These are phyloP conservation scores for Neonothopanus nambi DNA, from an alignment of 1,284 basidiomycete species.

Conservation along the genomic window DNA sequence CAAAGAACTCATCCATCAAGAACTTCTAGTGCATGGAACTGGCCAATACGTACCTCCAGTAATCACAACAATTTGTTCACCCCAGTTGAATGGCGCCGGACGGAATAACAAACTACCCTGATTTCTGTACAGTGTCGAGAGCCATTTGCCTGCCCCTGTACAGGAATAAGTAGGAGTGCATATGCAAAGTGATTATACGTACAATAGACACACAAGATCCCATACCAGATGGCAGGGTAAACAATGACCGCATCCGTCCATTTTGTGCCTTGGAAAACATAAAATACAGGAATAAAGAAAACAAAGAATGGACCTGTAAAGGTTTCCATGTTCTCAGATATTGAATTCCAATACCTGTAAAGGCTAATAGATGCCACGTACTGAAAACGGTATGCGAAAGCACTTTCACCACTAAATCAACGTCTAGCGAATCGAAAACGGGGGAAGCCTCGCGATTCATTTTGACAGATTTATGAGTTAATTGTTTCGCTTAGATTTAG, in stretches of 20 bases:
- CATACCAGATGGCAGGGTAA: conserved; percentile 52
- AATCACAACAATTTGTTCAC: conserved; percentile 82
- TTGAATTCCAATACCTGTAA: neutral
- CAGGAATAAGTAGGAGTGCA: neutral
- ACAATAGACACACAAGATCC: conserved; percentile 65
- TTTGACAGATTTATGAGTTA: neutral
- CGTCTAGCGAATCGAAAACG: conserved; percentile 64
- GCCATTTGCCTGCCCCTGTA: conserved; percentile 69
- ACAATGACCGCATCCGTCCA: conserved; percentile 53
- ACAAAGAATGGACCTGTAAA: conserved; percentile 81
- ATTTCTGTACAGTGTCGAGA: conserved; percentile 72
- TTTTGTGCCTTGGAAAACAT: conserved; percentile 65
- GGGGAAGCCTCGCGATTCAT: conserved; percentile 31
- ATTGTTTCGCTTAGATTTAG: too few species aligned
- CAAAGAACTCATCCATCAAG: neutral
- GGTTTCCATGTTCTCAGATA: neutral
- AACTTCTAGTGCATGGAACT: conserved; percentile 8
- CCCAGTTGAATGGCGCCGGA: conserved; percentile 71
- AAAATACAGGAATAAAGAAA: conserved; percentile 74
- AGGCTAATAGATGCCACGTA: conserved; percentile 35
- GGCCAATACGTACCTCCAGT: conserved; percentile 73
- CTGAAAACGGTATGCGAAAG: conserved; percentile 77
- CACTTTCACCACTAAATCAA: conserved; percentile 77
- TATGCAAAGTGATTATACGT: conserved; percentile 31
- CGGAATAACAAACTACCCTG: conserved; percentile 63